phyloP scores from a whole-genome alignment of 805 yeast genomes.

The Wickerhamomyces canadensis region DNA sequence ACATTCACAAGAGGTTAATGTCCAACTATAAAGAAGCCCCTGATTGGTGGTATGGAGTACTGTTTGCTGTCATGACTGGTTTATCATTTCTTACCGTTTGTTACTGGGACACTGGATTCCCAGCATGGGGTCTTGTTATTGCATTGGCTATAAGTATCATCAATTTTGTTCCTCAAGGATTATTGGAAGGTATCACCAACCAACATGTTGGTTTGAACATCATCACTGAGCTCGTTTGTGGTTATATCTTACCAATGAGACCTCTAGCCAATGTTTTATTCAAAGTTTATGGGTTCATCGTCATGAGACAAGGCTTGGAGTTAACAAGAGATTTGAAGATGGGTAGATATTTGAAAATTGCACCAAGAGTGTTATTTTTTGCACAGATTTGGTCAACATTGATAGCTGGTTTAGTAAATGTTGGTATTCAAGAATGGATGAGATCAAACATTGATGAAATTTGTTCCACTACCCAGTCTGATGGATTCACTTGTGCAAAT shows the following conservation, averaged over 20 bases:
- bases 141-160: slow-evolving; percentile 46
- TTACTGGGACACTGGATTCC: slow-evolving; percentile 44
- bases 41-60: slow-evolving; percentile 38
- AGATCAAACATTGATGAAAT: slow-evolving; percentile 31
- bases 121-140: slow-evolving; percentile 59
- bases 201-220: slow-evolving; percentile 51
- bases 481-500: slow-evolving; percentile 39
- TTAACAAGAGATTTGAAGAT: slow-evolving; percentile 47
- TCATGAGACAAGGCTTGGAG: slow-evolving; percentile 49
- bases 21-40: slow-evolving; percentile 61
- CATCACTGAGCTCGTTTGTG: slow-evolving; percentile 53
- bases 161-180: slow-evolving; percentile 52
- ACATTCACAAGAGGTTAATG: slow-evolving; percentile 47
- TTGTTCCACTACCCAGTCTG: slow-evolving; percentile 34
- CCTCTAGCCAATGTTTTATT: slow-evolving; percentile 52
- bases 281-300: slow-evolving; percentile 49
- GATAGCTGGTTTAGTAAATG: slow-evolving; percentile 32
- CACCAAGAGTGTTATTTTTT: slow-evolving; percentile 50
- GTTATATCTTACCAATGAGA: slow-evolving; percentile 50
- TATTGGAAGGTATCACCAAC: slow-evolving; percentile 55
- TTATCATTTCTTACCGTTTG: slow-evolving; percentile 29
- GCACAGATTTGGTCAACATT: slow-evolving; percentile 37
- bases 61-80: slow-evolving; percentile 24
- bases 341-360: slow-evolving; percentile 53
- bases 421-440: slow-evolving; percentile 37